Percentiles rank a stretch among this genome's conserved stretches.
Evolutionary conservation across 371 early-diverging fungal species (phyloP).

Genomic region (Nematocida ausubeli): DNA sequence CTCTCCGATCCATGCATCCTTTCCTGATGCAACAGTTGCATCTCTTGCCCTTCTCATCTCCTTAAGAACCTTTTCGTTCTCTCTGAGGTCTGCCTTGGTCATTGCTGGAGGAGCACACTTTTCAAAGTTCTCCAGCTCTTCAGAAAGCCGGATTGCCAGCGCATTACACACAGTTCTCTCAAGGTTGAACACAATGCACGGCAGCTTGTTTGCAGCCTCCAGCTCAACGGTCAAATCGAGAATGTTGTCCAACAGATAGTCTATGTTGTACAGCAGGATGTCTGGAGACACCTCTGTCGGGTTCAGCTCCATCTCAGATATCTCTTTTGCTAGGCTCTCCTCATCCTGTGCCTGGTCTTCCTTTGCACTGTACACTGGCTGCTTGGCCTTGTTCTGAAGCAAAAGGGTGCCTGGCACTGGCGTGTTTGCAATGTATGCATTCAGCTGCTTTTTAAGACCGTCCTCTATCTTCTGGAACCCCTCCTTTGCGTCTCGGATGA

Average conservation of each 20-base stretch:
- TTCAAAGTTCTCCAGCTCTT: conserved; percentile 63
- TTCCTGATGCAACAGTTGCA: conserved; percentile 49
- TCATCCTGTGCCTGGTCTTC: neutral
- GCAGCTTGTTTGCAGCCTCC: conserved; percentile 67
- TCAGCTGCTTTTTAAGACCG: conserved; percentile 40
- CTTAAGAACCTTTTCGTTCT: conserved; percentile 62
- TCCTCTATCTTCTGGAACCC: conserved; percentile 45
- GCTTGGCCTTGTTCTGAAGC: neutral
- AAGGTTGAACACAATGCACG: conserved; percentile 70
- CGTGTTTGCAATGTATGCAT: neutral
- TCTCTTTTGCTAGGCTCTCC: neutral
- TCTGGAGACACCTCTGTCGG: conserved; percentile 27
- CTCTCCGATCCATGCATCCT: conserved; percentile 67
- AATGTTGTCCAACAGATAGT: conserved; percentile 63
- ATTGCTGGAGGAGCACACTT: conserved; percentile 35
- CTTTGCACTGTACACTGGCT: neutral
- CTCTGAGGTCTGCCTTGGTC: conserved; percentile 55
- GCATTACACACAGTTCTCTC: conserved; percentile 69
- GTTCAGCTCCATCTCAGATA: neutral
- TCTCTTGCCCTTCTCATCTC: conserved; percentile 65
- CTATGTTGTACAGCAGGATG: conserved; percentile 42
- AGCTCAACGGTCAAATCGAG: conserved; percentile 60
- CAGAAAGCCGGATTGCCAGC: conserved; percentile 65
- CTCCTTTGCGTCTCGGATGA: conserved; percentile 58
- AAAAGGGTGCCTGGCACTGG: neutral